phyloP scores from a whole-genome alignment of 805 yeast genomes.

The Candida krabiensis region DNA sequence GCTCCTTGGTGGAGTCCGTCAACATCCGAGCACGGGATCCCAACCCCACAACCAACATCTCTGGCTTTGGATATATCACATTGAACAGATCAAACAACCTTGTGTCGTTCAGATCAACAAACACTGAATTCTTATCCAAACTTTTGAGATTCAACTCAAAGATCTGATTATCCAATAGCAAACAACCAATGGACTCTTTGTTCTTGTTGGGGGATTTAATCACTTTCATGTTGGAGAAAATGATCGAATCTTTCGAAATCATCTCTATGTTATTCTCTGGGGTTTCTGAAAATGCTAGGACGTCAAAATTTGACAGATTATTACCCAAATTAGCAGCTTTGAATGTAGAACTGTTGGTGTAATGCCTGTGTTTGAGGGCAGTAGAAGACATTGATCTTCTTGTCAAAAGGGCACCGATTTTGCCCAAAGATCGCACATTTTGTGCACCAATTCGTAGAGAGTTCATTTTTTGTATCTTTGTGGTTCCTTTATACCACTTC shows the following conservation, averaged over 20 bases:
- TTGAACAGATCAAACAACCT: slow-evolving; percentile 52
- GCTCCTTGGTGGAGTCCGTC: slow-evolving; percentile 50
- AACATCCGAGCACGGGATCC: slow-evolving; percentile 66
- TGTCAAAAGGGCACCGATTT: too few relatives aligned
- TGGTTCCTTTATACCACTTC: too few relatives aligned
- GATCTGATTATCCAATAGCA: slow-evolving; percentile 57
- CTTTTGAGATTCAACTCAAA: slow-evolving; percentile 53
- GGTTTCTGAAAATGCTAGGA: slow-evolving; percentile 40
- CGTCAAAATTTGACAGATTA: slow-evolving; percentile 43
- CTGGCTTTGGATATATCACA: slow-evolving; percentile 73
- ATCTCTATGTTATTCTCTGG: slow-evolving; percentile 54
- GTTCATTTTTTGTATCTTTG: too few relatives aligned
- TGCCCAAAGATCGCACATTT: too few relatives aligned
- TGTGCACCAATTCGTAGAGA: too few relatives aligned
- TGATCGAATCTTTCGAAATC: slow-evolving; percentile 55
- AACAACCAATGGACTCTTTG: slow-evolving; percentile 43
- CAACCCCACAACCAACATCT: slow-evolving; percentile 67
- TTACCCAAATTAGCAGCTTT: slow-evolving; percentile 36
- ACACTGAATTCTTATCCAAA: slow-evolving; percentile 28
- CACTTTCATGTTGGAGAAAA: slow-evolving; percentile 53
- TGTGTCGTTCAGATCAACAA: slow-evolving; percentile 37
- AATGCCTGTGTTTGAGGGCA: too few relatives aligned
- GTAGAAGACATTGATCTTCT: too few relatives aligned
- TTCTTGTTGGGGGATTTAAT: slow-evolving; percentile 42
- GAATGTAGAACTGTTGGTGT: slow-evolving; percentile 27